These are phyloP conservation scores for Melanogaster broomeanus DNA, from an alignment of 768 basidiomycete species.

Conservation along the genomic window DNA sequence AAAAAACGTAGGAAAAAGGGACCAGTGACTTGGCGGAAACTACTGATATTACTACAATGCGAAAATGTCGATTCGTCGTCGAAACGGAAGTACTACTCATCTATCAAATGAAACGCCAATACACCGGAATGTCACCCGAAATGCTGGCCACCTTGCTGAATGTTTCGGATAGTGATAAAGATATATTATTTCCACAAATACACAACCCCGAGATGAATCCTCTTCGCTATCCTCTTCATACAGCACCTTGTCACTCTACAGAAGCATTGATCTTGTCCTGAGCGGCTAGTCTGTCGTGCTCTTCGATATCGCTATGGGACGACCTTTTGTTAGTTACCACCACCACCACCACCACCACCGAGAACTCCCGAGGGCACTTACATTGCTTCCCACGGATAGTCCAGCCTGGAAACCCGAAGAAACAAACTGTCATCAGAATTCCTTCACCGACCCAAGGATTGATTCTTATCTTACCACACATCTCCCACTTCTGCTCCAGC, in stretches of 20 bases:
- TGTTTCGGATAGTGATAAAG: not conserved
- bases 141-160: no score
- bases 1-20: not conserved
- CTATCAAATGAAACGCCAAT: no score
- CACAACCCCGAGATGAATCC: conserved; percentile 1
- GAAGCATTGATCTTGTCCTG: conserved; percentile 38
- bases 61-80: conserved; percentile 6
- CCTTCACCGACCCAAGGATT: not conserved
- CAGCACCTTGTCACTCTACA: conserved; percentile 5
- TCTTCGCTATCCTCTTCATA: not conserved
- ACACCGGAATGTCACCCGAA: not conserved
- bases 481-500: conserved; percentile 74
- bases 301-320: conserved; percentile 65
- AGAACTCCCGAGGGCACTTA: conserved; percentile 34
- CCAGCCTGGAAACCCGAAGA: conserved; percentile 52
- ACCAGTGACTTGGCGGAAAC: not conserved
- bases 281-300: conserved; percentile 65
- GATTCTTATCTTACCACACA: conserved; percentile 57
- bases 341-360: not conserved
- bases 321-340: not conserved
- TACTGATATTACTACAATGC: not conserved
- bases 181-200: conserved; percentile 1
- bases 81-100: conserved; percentile 7
- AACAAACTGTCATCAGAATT: conserved; percentile 13
- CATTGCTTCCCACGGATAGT: conserved; percentile 85